Evolutionary conservation across 768 basidiomycete genomes (phyloP), one percentile per base, ranked within the genome.

Genomic region (Collybia sp.): DNA sequence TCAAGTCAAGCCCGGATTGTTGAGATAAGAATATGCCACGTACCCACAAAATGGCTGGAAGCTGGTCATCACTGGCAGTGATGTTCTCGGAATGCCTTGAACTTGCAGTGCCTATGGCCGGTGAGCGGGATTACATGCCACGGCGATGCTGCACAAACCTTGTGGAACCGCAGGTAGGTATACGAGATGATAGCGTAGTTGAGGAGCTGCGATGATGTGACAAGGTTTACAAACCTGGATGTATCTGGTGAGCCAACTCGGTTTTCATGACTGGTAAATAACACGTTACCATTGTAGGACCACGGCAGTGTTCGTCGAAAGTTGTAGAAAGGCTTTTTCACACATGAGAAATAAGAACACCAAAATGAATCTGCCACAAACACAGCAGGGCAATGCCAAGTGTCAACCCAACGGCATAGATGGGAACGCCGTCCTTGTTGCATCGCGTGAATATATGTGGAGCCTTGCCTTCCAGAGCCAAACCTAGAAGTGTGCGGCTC

Each of bases 401-500:
- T 2, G 74, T 69, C 4, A 73, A 53, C 2, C 61, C 59, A 10
- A 82, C 74, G 30, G 76, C 76, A 52, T 67, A 80, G 13, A 82
- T 60, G 0, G 84, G 84, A 10, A 83, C 78, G 19, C 83, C 83
- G 46, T 61, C 65, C 35, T 64, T 62, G 38, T 76, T 80, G 55
- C 82, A 79, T 34, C 66, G 68, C 32, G 70, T 68, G 55, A 87
- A 70, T 49, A 78, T 55, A 31, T 54, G 64, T 0, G 83, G 83
- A 12, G 75, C 73, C 58, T 82, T 82, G 9, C 79, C 76, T 51
- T 80, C 77, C 35, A 84, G 68, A 16, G 82, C 82, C 17, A 85
- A 60, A 0, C 79, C 78, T 37, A 69, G 72, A 10, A 79, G 55
- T 1, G 76, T 76, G 9, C 80, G 67, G 20, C 75, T 77, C 1